Base-by-base conservation (phyloP, 352 stramenopile genomes). In the Thraustotheca clavata region DNA sequence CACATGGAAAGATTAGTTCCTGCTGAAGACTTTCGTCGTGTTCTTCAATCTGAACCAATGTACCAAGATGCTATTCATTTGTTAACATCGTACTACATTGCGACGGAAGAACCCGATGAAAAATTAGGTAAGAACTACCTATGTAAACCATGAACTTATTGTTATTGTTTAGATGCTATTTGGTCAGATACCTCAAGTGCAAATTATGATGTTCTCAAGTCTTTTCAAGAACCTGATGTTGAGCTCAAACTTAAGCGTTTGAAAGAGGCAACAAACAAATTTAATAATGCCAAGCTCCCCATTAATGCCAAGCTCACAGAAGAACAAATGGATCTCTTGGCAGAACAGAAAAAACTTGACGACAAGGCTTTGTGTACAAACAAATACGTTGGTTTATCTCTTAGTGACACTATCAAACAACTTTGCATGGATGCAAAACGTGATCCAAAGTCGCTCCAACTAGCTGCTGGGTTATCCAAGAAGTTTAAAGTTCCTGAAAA, bases 401-500 rank as follows among this genome's bases (percentile, higher is more conserved):
- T 97, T 26, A 88, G 80, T 24, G 79, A 96, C 38, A 97, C 88
- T 26, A 83, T 97, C 62, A 84, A 89, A 69, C 62, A 84, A 34
- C 67, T 96, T 48, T 70, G 89, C 39, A 77, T 75, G 36, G 82
- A 91, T 67, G 81, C 74, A 62, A 90, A 90, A 71, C 88, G 88
- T 69, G 80, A 93, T 41, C 81, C 81, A 0, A 91, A 93, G 67
- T 74, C 96, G 55, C 59, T 86, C 27, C 74, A 72, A 14, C 26
- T 92, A 7, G 83, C 80, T 7, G 77, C 79, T 0, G 59, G 77
- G 4, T 85, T 91, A 60, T 76, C 83, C 34, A 95, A 95, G 62
- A 92, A 89, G 65, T 95, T 95, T 68, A 94, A 94, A 36, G 82
- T 97, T 6, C 82, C 88, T 0, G 88, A 96, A 60, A 96, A 97